phyloP scores from a whole-genome alignment of 495 filamentous ascomycete genomes.

The Sporormia fimetaria region DNA sequence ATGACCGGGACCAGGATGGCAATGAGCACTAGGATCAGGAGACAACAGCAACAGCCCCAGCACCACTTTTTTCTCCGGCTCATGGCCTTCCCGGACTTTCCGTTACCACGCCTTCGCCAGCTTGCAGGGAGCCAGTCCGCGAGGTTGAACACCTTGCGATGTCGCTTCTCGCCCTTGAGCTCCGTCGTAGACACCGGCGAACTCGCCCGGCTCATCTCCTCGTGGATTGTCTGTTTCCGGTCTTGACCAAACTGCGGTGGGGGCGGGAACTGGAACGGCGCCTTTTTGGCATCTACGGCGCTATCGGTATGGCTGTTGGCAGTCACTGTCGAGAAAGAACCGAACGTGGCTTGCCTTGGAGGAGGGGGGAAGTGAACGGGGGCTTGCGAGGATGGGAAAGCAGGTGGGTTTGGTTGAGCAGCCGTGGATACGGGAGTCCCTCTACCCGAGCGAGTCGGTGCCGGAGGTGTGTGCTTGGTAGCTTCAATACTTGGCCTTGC shows the following conservation, averaged over 20 bases:
- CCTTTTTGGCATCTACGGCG: too few relatives aligned
- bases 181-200: conserved; percentile 5
- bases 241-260: conserved; percentile 11
- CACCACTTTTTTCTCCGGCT: conserved; percentile 10
- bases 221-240: conserved; percentile 1
- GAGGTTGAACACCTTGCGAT: conserved; percentile 11
- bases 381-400: too few relatives aligned
- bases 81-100: conserved; percentile 8
- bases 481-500: too few relatives aligned
- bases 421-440: too few relatives aligned
- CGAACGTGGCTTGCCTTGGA: too few relatives aligned
- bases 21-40: conserved; percentile 22
- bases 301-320: too few relatives aligned
- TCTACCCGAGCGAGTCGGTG: conserved; percentile 1
- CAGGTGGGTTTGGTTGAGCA: too few relatives aligned
- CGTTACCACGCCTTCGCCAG: neutral
- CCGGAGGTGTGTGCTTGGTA: too few relatives aligned
- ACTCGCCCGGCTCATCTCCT: conserved; percentile 7
- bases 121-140: conserved; percentile 3
- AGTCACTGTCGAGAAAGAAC: too few relatives aligned
- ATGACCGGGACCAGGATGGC: conserved; percentile 19
- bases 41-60: conserved; percentile 21
- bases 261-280: conserved; percentile 9
- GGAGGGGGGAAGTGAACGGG: too few relatives aligned
- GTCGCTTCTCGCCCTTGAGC: conserved; percentile 8